Evolutionary conservation across 768 basidiomycete species (phyloP).

Genomic region (Rhizopogon roseolus): DNA sequence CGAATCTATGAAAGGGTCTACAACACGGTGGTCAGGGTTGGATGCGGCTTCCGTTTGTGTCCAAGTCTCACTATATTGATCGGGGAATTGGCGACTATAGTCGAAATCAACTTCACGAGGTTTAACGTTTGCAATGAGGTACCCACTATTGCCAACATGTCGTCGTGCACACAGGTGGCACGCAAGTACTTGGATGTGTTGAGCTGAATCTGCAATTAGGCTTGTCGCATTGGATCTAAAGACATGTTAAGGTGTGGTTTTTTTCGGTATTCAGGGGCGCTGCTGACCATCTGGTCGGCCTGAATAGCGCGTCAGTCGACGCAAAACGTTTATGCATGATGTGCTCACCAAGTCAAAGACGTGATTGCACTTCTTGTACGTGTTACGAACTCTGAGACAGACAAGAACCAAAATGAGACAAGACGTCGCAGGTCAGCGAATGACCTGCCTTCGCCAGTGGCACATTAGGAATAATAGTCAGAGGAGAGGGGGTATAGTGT

Average conservation of each 20-base stretch:
- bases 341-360: conserved; percentile 44
- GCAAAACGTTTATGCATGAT: background rate
- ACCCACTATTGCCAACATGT: conserved; percentile 81
- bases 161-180: conserved; percentile 45
- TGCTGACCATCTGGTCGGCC: conserved; percentile 57
- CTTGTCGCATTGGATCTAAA: conserved; percentile 62
- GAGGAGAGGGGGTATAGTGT: conserved; percentile 13
- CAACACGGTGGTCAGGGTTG: conserved; percentile 11
- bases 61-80: conserved; percentile 55
- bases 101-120: conserved; percentile 17
- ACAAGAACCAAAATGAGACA: conserved; percentile 7
- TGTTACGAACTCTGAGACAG: conserved; percentile 54
- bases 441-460: conserved; percentile 60
- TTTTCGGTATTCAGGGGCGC: conserved; percentile 8
- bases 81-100: conserved; percentile 62
- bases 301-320: conserved; percentile 21
- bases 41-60: conserved; percentile 5
- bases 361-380: conserved; percentile 55
- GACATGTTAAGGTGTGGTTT: conserved; percentile 12
- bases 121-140: conserved; percentile 7
- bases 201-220: conserved; percentile 68
- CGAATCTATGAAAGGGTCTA: conserved; percentile 32
- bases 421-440: conserved; percentile 9
- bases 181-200: conserved; percentile 55
- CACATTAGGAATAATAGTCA: conserved; percentile 47